These are phyloP conservation scores for Vitis amurensis DNA, from an alignment of 164 flowering plant genomes.

Conservation along the genomic window DNA sequence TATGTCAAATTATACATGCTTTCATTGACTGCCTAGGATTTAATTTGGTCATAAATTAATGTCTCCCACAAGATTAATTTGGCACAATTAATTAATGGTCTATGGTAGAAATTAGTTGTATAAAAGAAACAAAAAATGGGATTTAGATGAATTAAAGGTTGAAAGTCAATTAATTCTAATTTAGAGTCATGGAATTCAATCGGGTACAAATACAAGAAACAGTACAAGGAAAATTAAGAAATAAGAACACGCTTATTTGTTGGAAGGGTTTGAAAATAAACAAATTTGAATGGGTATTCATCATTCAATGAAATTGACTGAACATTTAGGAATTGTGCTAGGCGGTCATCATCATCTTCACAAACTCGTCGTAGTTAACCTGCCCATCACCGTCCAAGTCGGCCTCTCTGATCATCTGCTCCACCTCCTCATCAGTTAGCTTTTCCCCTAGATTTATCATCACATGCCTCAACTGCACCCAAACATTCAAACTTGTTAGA, in stretches of 20 bases:
- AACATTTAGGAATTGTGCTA: slow-evolving; percentile 12
- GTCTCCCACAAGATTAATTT: too few relatives aligned
- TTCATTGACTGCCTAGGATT: too few relatives aligned
- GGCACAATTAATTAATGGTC: too few relatives aligned
- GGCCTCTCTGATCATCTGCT: slow-evolving; percentile 81
- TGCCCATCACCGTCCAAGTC: slow-evolving; percentile 82
- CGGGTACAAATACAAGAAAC: neutral
- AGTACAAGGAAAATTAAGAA: neutral
- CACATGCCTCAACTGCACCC: slow-evolving; percentile 62
- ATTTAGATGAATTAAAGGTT: too few relatives aligned
- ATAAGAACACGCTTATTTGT: neutral
- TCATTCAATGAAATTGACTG: neutral
- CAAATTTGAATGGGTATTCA: neutral
- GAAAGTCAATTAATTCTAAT: neutral
- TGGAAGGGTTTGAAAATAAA: neutral
- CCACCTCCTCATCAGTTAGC: slow-evolving; percentile 69
- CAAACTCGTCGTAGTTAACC: slow-evolving; percentile 71
- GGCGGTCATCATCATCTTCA: slow-evolving; percentile 61
- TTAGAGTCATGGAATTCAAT: neutral
- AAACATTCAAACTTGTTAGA: too few relatives aligned
- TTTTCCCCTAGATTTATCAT: slow-evolving; percentile 79
- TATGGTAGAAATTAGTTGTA: too few relatives aligned
- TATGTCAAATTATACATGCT: too few relatives aligned
- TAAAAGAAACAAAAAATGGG: too few relatives aligned
- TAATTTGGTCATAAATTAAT: too few relatives aligned